These are phyloP conservation scores for Amaranthus palmeri DNA, from an alignment of 148 eudicot genomes.

Conservation along the genomic window DNA sequence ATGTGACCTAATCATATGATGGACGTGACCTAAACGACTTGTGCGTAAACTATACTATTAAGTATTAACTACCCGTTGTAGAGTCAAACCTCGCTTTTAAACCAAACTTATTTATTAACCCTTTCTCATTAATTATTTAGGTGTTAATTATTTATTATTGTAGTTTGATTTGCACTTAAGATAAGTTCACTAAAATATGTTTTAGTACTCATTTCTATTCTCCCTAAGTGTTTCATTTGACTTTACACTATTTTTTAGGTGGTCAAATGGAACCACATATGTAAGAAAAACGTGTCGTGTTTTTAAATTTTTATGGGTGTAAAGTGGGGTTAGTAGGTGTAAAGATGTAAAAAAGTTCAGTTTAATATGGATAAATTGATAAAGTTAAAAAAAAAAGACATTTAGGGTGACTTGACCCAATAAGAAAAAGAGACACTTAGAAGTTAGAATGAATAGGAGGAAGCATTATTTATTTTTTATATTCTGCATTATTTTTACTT, in stretches of 20 bases:
- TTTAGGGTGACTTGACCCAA: too few species aligned
- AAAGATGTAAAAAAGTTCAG: too few species aligned
- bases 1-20: constrained; percentile 24
- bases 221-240: not conserved
- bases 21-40: constrained; percentile 11
- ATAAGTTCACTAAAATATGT: not conserved
- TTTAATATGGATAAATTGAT: too few species aligned
- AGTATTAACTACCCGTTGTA: not conserved
- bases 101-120: not conserved
- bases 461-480: too few species aligned
- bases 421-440: too few species aligned
- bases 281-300: too few species aligned
- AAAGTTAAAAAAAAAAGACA: too few species aligned
- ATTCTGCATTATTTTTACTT: too few species aligned
- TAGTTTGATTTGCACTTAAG: not conserved
- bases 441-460: too few species aligned
- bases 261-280: not conserved
- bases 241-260: not conserved
- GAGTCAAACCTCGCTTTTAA: constrained; percentile 11
- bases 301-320: too few species aligned
- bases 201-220: not conserved
- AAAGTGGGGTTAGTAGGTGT: too few species aligned
- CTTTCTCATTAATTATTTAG: not conserved
- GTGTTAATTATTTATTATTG: not conserved
- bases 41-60: not conserved